Evolutionary conservation across 177 flowering plant species (phyloP), one percentile per base, ranked within the genome.

Genomic region (Telopea speciosissima): DNA sequence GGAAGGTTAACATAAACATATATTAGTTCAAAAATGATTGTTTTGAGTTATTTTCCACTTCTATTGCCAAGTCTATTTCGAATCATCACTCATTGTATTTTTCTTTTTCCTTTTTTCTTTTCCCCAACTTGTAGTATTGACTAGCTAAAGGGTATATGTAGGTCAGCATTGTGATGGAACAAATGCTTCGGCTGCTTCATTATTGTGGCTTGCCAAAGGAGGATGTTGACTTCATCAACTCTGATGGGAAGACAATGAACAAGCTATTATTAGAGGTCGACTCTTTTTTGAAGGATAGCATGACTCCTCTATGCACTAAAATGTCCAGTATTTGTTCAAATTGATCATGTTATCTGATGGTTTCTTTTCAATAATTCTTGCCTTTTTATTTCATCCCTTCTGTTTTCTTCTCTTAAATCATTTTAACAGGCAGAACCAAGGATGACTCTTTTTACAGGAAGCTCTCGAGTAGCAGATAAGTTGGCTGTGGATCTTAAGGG

Each of bases 101-200:
- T 45, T 45, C 17, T 45, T 12, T 13, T 45, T 44, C 14, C 8
- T 1, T 8, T 44, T 31, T n/a, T 26, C 31, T 33, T 33, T 33
- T 5, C 40, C 19, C 54, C 12, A 45, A 45, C 40, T 45, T 45
- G 54, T 45, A 45, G 3, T 16, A 45, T 45, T 45, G 19, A 45
- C 54, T 45, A 17, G 12, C 19, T 45, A 45, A 25, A 13, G 24
- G 23, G 24, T 67, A 44, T 70, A 63, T 44, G 25, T 70, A 91
- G 97, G 98, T 91, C 28, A 84, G 89, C 83, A 81, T 96, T 81
- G 97, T 96, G 63, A 93, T 93, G 99, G 98, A 96, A 70, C 99
- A 93, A 83, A 91, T 91, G 98, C 80, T 93, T 78, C 86, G 93
- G 3, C 72, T 93, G 44, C 97, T 96, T 75, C 98, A 93, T 75